Conservation (phyloP, 148 eudicot genomes). For the Rhododendron griersonianum region DNA sequence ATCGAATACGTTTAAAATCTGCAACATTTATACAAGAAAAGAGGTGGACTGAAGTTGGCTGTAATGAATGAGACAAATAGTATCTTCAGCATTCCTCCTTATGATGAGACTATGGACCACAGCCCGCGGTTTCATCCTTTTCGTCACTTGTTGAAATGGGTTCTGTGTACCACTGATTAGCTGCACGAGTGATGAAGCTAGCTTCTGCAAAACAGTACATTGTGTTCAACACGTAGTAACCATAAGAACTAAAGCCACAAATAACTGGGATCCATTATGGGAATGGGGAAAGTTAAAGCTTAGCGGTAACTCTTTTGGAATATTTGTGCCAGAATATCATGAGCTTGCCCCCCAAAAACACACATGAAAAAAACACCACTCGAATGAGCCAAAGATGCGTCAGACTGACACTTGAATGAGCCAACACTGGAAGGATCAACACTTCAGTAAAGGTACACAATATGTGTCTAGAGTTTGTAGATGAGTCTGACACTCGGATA, state of each 20-base stretch:
- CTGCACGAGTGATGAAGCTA: slow-evolving; percentile 74
- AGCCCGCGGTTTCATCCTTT: too few species aligned
- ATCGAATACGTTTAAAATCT: neutral
- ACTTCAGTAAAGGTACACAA: neutral
- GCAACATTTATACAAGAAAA: neutral
- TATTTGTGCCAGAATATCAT: neutral
- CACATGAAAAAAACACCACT: neutral
- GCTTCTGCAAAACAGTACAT: slow-evolving; percentile 62
- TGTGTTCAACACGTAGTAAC: neutral
- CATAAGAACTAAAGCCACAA: neutral
- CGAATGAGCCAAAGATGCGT: neutral
- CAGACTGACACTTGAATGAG: neutral
- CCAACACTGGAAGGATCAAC: neutral
- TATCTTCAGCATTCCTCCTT: neutral
- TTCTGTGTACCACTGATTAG: slow-evolving; percentile 71
- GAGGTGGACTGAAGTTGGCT: neutral
- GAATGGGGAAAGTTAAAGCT: neutral
- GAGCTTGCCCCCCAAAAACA: neutral
- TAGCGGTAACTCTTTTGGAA: neutral
- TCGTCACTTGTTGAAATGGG: slow-evolving; percentile 38
- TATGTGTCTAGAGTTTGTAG: neutral
- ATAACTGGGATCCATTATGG: neutral
- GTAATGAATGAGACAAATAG: neutral
- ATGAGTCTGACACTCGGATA: neutral
- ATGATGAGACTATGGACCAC: neutral